Percentiles rank a stretch among this genome's conserved stretches.
These are phyloP conservation scores for Monosporascus sp. DNA, from an alignment of 2,329 filamentous ascomycete species.

Conservation along the genomic window DNA sequence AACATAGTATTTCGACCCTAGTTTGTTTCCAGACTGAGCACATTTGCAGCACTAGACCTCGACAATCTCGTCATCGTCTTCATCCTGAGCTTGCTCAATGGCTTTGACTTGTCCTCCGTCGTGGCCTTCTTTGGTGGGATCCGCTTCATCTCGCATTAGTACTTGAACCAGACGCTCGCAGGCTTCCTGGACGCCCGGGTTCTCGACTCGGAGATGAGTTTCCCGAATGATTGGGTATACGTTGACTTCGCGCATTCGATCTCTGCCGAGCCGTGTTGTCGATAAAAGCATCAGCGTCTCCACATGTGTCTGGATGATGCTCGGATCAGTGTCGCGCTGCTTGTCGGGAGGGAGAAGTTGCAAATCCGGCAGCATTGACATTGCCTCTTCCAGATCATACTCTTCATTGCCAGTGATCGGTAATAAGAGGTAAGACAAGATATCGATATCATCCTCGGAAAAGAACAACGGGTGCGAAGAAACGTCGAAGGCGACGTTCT, in stretches of 20 bases:
- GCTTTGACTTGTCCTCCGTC: constrained; percentile 29
- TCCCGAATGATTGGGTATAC: constrained; percentile 89
- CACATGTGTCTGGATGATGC: constrained; percentile 79
- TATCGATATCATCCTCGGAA: constrained; percentile 65
- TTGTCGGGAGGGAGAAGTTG: constrained; percentile 90
- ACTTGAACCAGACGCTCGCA: constrained; percentile 90
- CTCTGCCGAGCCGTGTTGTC: constrained; percentile 68
- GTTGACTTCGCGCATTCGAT: constrained; percentile 67
- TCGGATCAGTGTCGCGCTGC: constrained; percentile 68
- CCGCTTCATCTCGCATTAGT: constrained; percentile 72
- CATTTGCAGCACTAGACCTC: constrained; percentile 38
- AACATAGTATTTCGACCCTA: constrained; percentile 4
- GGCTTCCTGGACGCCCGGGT: constrained; percentile 76
- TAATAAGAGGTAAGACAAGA: constrained; percentile 82
- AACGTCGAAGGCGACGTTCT: constrained; percentile 85
- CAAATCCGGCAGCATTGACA: constrained; percentile 82
- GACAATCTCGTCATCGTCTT: constrained; percentile 43
- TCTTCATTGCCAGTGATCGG: constrained; percentile 86
- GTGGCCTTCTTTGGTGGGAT: constrained; percentile 31
- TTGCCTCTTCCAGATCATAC: constrained; percentile 78
- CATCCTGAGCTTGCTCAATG: constrained; percentile 22
- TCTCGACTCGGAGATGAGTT: constrained; percentile 69
- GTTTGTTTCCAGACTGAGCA: constrained; percentile 1
- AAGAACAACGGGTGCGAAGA: constrained; percentile 66
- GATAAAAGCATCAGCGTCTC: constrained; percentile 83